Conservation (phyloP, 192 early-diverging fungal genomes). For the Coemansia asiatica region DNA sequence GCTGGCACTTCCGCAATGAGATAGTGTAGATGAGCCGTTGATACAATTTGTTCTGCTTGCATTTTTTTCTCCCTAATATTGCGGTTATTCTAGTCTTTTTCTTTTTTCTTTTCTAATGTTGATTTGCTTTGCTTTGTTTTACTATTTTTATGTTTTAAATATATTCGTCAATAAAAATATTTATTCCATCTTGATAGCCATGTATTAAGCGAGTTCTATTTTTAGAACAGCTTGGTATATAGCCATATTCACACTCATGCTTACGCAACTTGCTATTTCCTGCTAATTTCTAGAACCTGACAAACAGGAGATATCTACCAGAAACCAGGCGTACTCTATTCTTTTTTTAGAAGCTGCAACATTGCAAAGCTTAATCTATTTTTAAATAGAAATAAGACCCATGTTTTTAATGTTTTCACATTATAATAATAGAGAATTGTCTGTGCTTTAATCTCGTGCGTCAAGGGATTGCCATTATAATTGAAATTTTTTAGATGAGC, state of each 20-base stretch:
- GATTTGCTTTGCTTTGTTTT: no score
- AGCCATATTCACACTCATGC: not conserved
- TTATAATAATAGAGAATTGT: not conserved
- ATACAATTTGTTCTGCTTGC: not conserved
- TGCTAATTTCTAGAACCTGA: not conserved
- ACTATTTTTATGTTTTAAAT: no score
- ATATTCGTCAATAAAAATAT: no score
- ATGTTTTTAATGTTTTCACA: not conserved
- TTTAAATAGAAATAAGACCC: not conserved
- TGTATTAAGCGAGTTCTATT: not conserved
- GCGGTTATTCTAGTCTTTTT: not conserved
- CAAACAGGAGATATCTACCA: not conserved
- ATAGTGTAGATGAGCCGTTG: not conserved
- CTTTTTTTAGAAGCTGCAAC: constrained; percentile 2
- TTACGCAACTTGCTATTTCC: not conserved
- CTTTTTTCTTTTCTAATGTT: not conserved
- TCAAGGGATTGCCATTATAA: not conserved
- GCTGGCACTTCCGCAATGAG: constrained; percentile 34
- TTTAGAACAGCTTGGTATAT: not conserved
- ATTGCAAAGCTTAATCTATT: constrained; percentile 13
- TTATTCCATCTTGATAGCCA: no score
- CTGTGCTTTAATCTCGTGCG: not conserved
- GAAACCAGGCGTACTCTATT: not conserved
- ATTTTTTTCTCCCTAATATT: not conserved
- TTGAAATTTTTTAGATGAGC: not conserved